Percentiles rank a stretch among this genome's conserved stretches.
phyloP scores from a whole-genome alignment of 345 rosid genomes.

The Salix caprea region DNA sequence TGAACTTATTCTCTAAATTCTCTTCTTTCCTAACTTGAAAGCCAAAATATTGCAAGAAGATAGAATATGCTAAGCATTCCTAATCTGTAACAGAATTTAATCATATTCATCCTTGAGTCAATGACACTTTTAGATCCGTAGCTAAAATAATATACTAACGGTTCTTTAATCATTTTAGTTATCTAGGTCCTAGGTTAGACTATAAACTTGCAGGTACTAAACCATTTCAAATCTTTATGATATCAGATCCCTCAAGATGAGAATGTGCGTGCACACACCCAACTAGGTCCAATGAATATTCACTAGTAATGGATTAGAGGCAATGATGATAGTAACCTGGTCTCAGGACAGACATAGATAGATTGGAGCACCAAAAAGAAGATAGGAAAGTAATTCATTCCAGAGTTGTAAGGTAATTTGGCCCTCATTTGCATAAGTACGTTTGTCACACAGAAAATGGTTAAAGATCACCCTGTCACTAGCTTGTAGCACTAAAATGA shows the following conservation, averaged over 20 bases:
- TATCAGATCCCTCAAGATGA: neutral
- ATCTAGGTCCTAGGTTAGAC: neutral
- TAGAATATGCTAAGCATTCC: neutral
- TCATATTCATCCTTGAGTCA: neutral
- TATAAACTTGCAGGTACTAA: neutral
- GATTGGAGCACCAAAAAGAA: neutral
- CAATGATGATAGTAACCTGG: neutral
- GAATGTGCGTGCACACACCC: neutral
- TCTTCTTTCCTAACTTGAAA: neutral
- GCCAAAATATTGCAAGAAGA: neutral
- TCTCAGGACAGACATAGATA: neutral
- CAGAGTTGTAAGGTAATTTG: neutral
- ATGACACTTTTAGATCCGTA: neutral
- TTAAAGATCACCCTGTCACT: neutral
- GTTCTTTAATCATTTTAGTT: neutral
- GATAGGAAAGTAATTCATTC: neutral
- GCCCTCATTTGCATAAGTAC: neutral
- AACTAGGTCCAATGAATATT: neutral
- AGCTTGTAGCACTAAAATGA: neutral
- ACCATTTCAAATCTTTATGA: neutral
- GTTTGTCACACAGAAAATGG: neutral
- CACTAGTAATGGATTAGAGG: neutral
- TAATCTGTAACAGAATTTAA: neutral
- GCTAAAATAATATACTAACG: neutral
- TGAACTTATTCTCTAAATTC: neutral